Percentiles rank a stretch among this genome's conserved stretches.
phyloP scores from a whole-genome alignment of 768 basidiomycete species.

The Neoboletus brunneissimus region DNA sequence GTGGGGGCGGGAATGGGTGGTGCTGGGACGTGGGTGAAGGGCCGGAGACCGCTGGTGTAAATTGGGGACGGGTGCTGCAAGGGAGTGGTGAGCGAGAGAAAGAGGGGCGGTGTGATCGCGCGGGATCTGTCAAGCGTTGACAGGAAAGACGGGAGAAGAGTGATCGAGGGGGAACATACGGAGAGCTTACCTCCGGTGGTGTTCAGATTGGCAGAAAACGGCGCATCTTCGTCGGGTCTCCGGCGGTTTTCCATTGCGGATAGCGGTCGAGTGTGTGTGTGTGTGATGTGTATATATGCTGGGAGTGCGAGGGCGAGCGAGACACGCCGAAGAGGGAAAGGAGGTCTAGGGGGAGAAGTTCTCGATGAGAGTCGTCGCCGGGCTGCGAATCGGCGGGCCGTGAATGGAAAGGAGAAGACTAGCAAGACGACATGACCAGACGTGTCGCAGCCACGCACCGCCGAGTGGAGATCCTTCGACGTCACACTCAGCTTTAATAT shows the following conservation, averaged over 20 bases:
- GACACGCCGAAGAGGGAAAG: conserved; percentile 3
- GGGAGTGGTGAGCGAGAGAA: conserved; percentile 4
- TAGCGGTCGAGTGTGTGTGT: neutral
- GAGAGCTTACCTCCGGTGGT: conserved; percentile 28
- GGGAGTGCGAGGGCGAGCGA: no score
- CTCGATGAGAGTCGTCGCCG: conserved; percentile 6
- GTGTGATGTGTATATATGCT: conserved; percentile 6
- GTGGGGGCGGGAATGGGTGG: no score
- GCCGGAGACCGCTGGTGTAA: neutral
- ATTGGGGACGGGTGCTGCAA: conserved; percentile 7
- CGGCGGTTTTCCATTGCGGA: conserved; percentile 28
- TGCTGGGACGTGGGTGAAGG: neutral
- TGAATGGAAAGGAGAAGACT: conserved; percentile 3
- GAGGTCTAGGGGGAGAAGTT: conserved; percentile 3
- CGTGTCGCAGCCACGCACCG: neutral
- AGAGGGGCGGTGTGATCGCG: conserved; percentile 19
- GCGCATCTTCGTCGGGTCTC: conserved; percentile 13
- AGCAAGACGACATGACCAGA: neutral
- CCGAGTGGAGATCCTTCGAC: neutral
- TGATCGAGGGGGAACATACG: conserved; percentile 15
- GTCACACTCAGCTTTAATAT: no score
- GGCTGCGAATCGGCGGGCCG: conserved; percentile 10
- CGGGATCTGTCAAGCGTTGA: conserved; percentile 12
- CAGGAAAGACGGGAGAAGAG: conserved; percentile 8
- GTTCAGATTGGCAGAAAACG: conserved; percentile 8